phyloP scores from a whole-genome alignment of 768 basidiomycete species.

The Scleroderma bovista region DNA sequence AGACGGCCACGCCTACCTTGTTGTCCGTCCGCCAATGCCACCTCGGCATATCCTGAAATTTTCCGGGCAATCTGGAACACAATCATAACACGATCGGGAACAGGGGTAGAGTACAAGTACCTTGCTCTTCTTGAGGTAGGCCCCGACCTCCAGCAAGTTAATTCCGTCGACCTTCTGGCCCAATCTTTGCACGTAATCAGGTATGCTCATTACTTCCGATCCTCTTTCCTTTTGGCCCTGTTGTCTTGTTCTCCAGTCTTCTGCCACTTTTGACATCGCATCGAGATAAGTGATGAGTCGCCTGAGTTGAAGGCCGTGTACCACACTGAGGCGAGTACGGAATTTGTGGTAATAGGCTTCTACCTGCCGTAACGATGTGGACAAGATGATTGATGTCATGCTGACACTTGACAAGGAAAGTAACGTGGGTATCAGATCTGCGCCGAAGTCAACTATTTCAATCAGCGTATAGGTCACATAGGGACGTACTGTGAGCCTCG shows the following conservation, averaged over 20 bases:
- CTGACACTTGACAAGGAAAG: constrained; percentile 77
- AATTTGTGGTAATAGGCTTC: constrained; percentile 73
- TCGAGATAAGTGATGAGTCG: constrained; percentile 72
- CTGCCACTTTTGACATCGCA: constrained; percentile 54
- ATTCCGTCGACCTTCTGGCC: constrained; percentile 68
- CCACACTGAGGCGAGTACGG: constrained; percentile 63
- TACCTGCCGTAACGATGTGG: constrained; percentile 67
- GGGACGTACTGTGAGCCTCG: constrained; percentile 86
- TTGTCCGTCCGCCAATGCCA: constrained; percentile 40
- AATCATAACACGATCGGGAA: background rate
- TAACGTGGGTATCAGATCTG: constrained; percentile 86
- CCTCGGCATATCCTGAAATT: constrained; percentile 81
- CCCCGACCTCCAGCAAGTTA: constrained; percentile 78
- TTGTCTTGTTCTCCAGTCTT: constrained; percentile 56
- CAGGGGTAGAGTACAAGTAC: constrained; percentile 25
- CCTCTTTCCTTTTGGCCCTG: constrained; percentile 16
- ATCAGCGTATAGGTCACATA: constrained; percentile 1
- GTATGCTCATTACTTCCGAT: constrained; percentile 62
- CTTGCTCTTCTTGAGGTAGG: constrained; percentile 81
- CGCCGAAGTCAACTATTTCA: constrained; percentile 1
- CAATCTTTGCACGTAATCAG: constrained; percentile 56
- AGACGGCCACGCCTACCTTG: constrained; percentile 17
- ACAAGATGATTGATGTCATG: constrained; percentile 52
- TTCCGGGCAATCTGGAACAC: constrained; percentile 57
- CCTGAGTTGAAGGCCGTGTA: constrained; percentile 74